Percentiles rank a stretch among this genome's conserved stretches.
Evolutionary conservation across 2,329 filamentous ascomycete genomes (phyloP).

Genomic region (Sclerotinia glacialis): DNA sequence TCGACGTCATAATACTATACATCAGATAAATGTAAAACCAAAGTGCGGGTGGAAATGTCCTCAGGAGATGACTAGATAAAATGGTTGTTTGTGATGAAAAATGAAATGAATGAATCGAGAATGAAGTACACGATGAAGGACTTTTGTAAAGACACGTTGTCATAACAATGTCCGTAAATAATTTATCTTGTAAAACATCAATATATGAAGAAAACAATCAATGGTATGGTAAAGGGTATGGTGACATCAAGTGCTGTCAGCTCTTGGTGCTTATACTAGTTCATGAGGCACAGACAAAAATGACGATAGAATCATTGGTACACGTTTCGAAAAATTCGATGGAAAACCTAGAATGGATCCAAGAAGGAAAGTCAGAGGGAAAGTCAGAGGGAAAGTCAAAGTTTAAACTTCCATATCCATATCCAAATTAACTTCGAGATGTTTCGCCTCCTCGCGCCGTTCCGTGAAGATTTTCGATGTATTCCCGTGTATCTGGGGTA

Average conservation of each 20-base stretch:
- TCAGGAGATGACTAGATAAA: background rate
- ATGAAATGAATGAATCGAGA: background rate
- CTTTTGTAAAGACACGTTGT: background rate
- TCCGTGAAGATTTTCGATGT: background rate
- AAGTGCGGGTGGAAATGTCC: background rate
- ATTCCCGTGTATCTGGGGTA: slow-evolving; percentile 3
- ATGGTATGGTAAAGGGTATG: background rate
- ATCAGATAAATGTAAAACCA: slow-evolving; percentile 5
- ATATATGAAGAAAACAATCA: slow-evolving; percentile 1
- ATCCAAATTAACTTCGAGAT: too few relatives aligned
- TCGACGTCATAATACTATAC: background rate
- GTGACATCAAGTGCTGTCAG: slow-evolving; percentile 10
- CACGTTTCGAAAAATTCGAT: background rate
- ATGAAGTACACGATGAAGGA: slow-evolving; percentile 1
- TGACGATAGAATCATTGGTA: background rate
- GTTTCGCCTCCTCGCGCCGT: background rate
- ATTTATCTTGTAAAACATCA: background rate
- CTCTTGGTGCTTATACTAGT: background rate
- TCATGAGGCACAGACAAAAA: background rate
- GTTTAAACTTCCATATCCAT: background rate
- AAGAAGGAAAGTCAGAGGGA: too few relatives aligned
- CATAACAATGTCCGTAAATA: background rate
- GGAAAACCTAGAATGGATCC: background rate
- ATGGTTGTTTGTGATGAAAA: background rate
- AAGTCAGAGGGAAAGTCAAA: too few relatives aligned